A percentile compares a stretch with the other conserved stretches of the same genome.
These are phyloP conservation scores for Chaetomiaceae sp. DNA, from an alignment of 2,329 filamentous ascomycete genomes.

Conservation along the genomic window DNA sequence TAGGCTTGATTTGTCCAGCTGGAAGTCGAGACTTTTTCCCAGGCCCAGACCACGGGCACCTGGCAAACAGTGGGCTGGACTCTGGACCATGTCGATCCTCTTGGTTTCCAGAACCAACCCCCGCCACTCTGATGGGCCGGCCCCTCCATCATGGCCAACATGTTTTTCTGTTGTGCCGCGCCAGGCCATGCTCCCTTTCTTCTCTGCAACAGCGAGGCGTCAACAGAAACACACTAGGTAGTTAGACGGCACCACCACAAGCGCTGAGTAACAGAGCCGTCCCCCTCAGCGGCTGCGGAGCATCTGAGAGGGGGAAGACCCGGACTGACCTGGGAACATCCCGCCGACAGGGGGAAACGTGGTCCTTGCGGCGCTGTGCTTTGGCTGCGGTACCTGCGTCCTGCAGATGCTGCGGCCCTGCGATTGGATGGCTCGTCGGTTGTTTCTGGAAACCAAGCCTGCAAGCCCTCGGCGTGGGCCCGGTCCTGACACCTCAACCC, in stretches of 20 bases:
- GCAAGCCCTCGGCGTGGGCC: conserved; percentile 6
- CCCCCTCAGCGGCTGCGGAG: background rate
- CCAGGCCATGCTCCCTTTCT: too few relatives aligned
- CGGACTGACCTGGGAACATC: too few relatives aligned
- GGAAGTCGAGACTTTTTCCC: background rate
- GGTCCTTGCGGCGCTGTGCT: conserved; percentile 11
- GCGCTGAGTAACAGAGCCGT: background rate
- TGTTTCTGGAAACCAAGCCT: conserved; percentile 8
- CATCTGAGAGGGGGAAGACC: background rate
- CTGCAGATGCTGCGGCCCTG: conserved; percentile 5
- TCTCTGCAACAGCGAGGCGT: too few relatives aligned
- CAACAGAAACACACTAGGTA: too few relatives aligned
- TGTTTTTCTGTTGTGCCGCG: too few relatives aligned
- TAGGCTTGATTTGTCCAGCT: conserved; percentile 1
- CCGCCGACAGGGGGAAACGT: background rate
- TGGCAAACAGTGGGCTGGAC: background rate
- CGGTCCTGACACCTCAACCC: conserved; percentile 7
- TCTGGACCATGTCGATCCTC: background rate
- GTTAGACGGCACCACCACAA: too few relatives aligned
- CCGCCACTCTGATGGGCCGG: too few relatives aligned
- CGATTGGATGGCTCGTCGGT: conserved; percentile 11
- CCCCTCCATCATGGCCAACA: too few relatives aligned
- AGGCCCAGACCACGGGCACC: background rate
- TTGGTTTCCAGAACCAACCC: too few relatives aligned
- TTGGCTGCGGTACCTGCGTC: conserved; percentile 18